phyloP scores from a whole-genome alignment of 768 basidiomycete species.

The Calocybe indica region DNA sequence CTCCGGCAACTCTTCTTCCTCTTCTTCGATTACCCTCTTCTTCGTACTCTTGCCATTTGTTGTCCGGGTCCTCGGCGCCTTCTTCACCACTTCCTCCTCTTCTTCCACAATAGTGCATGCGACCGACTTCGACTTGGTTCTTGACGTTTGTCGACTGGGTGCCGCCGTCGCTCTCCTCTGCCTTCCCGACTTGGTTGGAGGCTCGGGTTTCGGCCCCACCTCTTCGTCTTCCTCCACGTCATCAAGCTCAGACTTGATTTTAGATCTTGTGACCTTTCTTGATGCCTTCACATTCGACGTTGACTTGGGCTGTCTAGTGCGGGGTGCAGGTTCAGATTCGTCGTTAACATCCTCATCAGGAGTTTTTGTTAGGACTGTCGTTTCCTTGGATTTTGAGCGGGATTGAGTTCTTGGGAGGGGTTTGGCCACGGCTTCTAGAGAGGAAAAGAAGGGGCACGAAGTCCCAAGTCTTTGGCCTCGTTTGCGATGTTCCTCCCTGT shows the following conservation, averaged over 20 bases:
- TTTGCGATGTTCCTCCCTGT: constrained; percentile 70
- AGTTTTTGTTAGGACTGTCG: constrained; percentile 31
- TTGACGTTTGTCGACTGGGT: constrained; percentile 1
- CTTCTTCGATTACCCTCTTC: background rate
- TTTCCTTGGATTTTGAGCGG: constrained; percentile 20
- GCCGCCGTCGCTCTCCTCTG: constrained; percentile 2
- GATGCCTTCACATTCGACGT: constrained; percentile 15
- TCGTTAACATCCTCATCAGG: constrained; percentile 24
- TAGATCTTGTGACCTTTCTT: constrained; percentile 8
- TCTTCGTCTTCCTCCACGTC: constrained; percentile 16
- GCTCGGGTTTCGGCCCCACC: constrained; percentile 3
- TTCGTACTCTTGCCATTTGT: background rate
- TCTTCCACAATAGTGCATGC: background rate
- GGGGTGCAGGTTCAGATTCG: constrained; percentile 13
- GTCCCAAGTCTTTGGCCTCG: constrained; percentile 46
- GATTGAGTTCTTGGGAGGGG: constrained; percentile 20
- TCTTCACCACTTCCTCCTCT: constrained; percentile 1
- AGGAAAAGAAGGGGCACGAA: constrained; percentile 36
- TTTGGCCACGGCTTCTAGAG: constrained; percentile 12
- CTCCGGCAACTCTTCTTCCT: constrained; percentile 4
- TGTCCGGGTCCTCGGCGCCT: constrained; percentile 3
- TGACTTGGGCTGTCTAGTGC: constrained; percentile 13
- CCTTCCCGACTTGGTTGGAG: constrained; percentile 6
- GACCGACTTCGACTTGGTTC: constrained; percentile 7
- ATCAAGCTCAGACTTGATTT: constrained; percentile 4